Percentiles rank a stretch among this genome's conserved stretches.
phyloP scores from a whole-genome alignment of 116 monocot genomes.

The Zostera marina region DNA sequence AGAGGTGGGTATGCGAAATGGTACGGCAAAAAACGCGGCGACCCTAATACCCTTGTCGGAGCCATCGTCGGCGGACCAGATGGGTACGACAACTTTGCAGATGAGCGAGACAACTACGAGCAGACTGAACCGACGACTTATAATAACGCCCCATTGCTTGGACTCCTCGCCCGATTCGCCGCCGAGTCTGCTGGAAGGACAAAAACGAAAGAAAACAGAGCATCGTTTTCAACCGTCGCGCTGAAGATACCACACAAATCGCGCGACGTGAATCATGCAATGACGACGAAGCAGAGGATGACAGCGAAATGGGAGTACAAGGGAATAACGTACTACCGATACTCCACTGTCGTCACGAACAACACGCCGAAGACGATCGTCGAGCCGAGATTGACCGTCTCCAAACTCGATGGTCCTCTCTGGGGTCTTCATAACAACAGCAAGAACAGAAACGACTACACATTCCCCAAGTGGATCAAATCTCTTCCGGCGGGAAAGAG shows the following conservation, averaged over 20 bases:
- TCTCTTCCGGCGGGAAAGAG: not conserved
- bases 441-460: slow-evolving; percentile 19
- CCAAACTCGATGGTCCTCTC: slow-evolving; percentile 54
- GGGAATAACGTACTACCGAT: slow-evolving; percentile 43
- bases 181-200: slow-evolving; percentile 18
- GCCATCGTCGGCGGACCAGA: slow-evolving; percentile 91
- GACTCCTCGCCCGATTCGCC: slow-evolving; percentile 54
- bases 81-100: slow-evolving; percentile 74
- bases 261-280: not conserved
- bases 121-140: slow-evolving; percentile 91
- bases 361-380: slow-evolving; percentile 35
- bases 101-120: slow-evolving; percentile 77
- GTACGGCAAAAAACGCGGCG: slow-evolving; percentile 39
- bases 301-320: slow-evolving; percentile 38
- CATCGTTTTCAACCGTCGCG: not conserved
- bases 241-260: not conserved
- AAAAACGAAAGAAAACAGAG: no score
- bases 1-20: slow-evolving; percentile 60
- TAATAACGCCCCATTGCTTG: slow-evolving; percentile 79
- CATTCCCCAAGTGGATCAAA: slow-evolving; percentile 8
- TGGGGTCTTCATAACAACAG: slow-evolving; percentile 31
- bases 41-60: slow-evolving; percentile 75
- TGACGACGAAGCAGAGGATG: slow-evolving; percentile 27
- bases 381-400: slow-evolving; percentile 26
- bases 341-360: slow-evolving; percentile 44